A percentile compares a stretch with the other conserved stretches of the same genome.
Conservation (phyloP, 1,284 basidiomycete genomes). For the Sanghuangporus sanghuang region DNA sequence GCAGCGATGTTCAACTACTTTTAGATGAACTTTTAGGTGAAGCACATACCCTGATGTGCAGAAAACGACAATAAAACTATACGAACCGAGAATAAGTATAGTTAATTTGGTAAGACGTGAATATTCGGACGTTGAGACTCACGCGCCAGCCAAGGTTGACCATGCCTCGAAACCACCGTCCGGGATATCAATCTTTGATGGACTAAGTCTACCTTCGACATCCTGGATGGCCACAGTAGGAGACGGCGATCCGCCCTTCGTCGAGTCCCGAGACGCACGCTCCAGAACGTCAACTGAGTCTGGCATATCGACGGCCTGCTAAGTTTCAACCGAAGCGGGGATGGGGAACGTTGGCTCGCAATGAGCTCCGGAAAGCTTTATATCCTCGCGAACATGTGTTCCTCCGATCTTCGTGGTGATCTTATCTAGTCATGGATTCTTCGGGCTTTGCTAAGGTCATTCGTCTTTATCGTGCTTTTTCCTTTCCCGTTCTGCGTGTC, state of each 20-base stretch:
- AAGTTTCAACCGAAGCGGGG: background rate
- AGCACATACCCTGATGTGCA: background rate
- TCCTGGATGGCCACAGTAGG: background rate
- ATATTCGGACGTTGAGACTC: background rate
- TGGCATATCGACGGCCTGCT: background rate
- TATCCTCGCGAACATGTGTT: background rate
- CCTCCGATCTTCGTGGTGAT: background rate
- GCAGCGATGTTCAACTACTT: background rate
- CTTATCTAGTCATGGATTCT: no score
- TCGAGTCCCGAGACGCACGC: background rate
- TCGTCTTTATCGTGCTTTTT: no score
- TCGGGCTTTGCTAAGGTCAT: no score
- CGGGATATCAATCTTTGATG: background rate
- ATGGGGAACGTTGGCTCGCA: background rate
- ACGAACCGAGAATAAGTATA: background rate
- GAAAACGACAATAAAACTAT: background rate
- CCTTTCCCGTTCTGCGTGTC: background rate
- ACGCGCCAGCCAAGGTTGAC: conserved; percentile 11
- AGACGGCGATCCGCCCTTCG: background rate
- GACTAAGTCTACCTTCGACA: background rate
- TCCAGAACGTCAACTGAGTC: background rate
- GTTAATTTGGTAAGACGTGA: background rate
- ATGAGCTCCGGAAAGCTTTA: background rate
- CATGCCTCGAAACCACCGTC: conserved; percentile 14
- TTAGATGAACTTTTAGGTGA: background rate